Conservation (phyloP, 1,284 basidiomycete species). For the Cryptococcus sp. region DNA sequence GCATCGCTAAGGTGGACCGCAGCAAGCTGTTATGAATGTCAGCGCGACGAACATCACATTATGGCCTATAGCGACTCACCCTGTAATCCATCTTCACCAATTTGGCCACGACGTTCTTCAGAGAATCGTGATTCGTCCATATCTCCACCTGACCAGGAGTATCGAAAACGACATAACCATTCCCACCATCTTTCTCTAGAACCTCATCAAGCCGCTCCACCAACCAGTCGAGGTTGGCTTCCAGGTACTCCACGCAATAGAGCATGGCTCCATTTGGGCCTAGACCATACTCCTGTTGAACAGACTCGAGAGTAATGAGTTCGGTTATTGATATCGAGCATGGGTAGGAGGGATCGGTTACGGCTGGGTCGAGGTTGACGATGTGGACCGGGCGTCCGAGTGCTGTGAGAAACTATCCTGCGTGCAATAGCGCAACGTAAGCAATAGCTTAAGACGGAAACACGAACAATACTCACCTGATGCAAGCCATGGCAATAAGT, state of each 20-base stretch:
- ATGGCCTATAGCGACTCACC: constrained; percentile 59
- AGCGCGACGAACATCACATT: no score
- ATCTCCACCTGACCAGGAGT: constrained; percentile 97
- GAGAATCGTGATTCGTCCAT: constrained; percentile 89
- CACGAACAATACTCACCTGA: constrained; percentile 56
- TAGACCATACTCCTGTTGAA: constrained; percentile 80
- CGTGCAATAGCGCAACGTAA: neutral
- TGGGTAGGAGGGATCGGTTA: constrained; percentile 83
- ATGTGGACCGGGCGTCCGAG: constrained; percentile 81
- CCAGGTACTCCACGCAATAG: constrained; percentile 97
- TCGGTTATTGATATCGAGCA: constrained; percentile 83
- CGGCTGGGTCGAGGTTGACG: constrained; percentile 96
- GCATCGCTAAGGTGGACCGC: constrained; percentile 95
- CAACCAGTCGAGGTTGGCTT: constrained; percentile 94
- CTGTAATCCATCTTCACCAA: constrained; percentile 78
- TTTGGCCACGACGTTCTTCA: constrained; percentile 74
- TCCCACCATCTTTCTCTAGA: constrained; percentile 42
- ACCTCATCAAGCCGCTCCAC: constrained; percentile 68
- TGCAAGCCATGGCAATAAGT: constrained; percentile 93
- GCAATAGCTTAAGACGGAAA: neutral
- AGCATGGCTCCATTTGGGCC: constrained; percentile 98
- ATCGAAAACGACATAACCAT: constrained; percentile 85
- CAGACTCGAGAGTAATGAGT: constrained; percentile 84
- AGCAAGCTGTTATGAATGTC: constrained; percentile 65
- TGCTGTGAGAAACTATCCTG: constrained; percentile 70